Evolutionary conservation across 768 basidiomycete genomes (phyloP), one percentile per base, ranked within the genome.

Genomic region (Mycena indigotica): DNA sequence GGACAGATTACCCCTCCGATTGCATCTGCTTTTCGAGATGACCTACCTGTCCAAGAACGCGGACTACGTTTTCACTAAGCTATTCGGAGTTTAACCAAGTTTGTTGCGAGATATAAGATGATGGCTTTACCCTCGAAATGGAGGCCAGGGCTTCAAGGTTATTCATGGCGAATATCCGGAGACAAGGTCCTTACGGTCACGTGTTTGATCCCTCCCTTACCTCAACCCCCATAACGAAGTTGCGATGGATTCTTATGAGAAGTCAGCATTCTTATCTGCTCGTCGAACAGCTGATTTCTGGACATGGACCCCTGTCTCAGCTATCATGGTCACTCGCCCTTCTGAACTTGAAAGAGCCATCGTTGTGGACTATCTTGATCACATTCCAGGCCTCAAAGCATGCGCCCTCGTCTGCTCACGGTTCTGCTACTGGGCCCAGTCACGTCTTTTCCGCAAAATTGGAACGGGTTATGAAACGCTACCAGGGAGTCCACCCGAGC

Each of bases 1-100:
- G 48, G 45, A 52, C 41, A 26, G 51, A 17, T 38, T 39, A 32
- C 41, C 46, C 24, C 24, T 24, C 35, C 53, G 52, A 5, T n/a
- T 21, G 19, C 55, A 49, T 16, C 54, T 44, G 40, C 16, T 50
- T 23, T n/a, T 48, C 41, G n/a, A 44, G 21, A 8, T 45, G n/a
- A 28, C 55, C 49, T 67, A 89, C 91, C 85, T 92, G 90, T 3
- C 88, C 91, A 19, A 93, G 72, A 6, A 93, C 77, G 60, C 91
- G 77, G 5, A 86, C 74, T 1, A 92, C 84, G 55, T 80, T 77
- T 24, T 83, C 79, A 65, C 85, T 91, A 53, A 93, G 75, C 91
- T 93, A 65, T 53, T 44, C 30, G 29, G 50, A 40, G 39, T 32
- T 30, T 53, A 53, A 23, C 46, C 41, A 16, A 44, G 13, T 15